phyloP scores from a whole-genome alignment of 2,329 filamentous ascomycete species.

The Alternaria metachromatica region DNA sequence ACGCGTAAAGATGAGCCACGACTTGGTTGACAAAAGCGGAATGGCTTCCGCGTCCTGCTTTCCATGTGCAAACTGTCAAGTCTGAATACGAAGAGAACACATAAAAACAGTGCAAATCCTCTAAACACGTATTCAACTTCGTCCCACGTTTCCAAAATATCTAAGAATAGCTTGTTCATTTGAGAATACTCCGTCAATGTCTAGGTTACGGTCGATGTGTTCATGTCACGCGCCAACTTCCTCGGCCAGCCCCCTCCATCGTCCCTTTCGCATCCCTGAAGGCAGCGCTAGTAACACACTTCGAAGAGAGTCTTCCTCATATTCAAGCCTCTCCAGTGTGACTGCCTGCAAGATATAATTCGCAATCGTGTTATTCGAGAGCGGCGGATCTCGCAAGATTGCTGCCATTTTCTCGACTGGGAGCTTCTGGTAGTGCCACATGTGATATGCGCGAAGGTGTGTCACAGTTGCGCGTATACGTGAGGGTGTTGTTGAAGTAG shows the following conservation, averaged over 20 bases:
- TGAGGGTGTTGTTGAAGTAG: constrained; percentile 19
- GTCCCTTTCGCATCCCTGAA: constrained; percentile 27
- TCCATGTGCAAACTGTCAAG: not conserved
- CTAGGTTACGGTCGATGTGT: not conserved
- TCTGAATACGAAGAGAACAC: not conserved
- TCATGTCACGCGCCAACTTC: constrained; percentile 23
- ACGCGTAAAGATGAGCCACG: constrained; percentile 9
- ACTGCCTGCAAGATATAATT: constrained; percentile 43
- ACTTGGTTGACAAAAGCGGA: constrained; percentile 5
- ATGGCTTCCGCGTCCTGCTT: constrained; percentile 6
- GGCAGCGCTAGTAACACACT: constrained; percentile 31
- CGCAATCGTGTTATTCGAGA: constrained; percentile 35
- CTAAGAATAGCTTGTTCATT: not conserved
- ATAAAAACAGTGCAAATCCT: not conserved
- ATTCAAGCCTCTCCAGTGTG: constrained; percentile 37
- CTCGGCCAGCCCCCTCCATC: constrained; percentile 34
- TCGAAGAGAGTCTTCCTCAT: constrained; percentile 27
- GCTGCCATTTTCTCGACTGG: constrained; percentile 28
- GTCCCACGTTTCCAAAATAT: not conserved
- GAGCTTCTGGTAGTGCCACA: constrained; percentile 42
- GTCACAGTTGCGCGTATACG: constrained; percentile 40
- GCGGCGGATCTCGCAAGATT: constrained; percentile 39
- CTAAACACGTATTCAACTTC: not conserved
- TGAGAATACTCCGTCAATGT: not conserved
- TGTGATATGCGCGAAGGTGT: constrained; percentile 43